Conservation (phyloP, 768 basidiomycete genomes). For the Pisolithus albus region DNA sequence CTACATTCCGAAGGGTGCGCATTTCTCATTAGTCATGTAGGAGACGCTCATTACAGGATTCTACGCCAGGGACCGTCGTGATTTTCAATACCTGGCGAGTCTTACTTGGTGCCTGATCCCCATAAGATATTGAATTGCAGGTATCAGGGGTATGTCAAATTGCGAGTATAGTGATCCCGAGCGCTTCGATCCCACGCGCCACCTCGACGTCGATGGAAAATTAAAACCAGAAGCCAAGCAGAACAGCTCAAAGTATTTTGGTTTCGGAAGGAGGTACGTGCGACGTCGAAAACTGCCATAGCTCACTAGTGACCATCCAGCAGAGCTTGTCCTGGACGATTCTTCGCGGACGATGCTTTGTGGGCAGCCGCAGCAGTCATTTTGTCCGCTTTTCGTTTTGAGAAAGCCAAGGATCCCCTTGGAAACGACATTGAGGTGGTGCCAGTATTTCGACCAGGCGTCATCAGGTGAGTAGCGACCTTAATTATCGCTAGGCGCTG, state of each 20-base stretch:
- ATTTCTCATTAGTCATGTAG: background rate
- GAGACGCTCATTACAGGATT: background rate
- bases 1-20: background rate
- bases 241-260: background rate
- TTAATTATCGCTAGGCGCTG: background rate
- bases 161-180: background rate
- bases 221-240: background rate
- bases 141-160: background rate
- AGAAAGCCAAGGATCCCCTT: background rate
- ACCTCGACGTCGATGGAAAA: background rate
- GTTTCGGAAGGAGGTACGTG: constrained; percentile 1
- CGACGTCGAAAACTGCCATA: background rate
- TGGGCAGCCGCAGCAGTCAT: background rate
- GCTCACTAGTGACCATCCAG: background rate
- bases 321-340: background rate
- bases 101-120: background rate
- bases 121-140: background rate
- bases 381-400: background rate
- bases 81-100: background rate
- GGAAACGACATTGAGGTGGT: background rate
- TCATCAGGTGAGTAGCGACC: background rate
- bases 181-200: background rate
- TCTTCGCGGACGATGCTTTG: background rate
- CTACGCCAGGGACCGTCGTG: background rate
- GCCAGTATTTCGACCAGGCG: background rate